Evolutionary conservation across 495 filamentous ascomycete species (phyloP), one percentile per base, ranked within the genome.

Genomic region (Bombardia bombarda): DNA sequence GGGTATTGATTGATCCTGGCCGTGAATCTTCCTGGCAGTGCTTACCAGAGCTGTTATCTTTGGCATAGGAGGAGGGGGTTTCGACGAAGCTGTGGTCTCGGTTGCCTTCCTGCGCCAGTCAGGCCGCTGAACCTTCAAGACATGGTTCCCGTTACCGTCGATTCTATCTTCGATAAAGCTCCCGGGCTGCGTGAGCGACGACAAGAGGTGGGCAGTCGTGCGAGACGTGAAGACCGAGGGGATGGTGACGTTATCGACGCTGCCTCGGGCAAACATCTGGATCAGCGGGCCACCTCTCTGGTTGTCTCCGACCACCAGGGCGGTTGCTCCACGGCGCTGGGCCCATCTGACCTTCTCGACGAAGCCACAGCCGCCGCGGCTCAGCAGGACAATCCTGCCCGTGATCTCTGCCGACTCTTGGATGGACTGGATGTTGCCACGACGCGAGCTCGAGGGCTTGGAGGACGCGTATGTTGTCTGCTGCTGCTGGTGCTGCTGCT

Each of bases 341-440:
- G 83, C 85, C 92, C 92, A 99, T 58, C 90, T 89, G 43, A 89
- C 87, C 62, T 99, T 99, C 53, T 97, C 90, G 30, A 96, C 65
- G 60, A 98, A 98, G 12, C 92, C 93, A 63, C 92, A 98, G 13
- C 92, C 92, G 22, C 92, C 92, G 28, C 92, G 79, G 52, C 86
- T 90, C 38, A 98, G 69, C 21, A 98, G 62, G 4, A 92, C 90
- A 37, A 97, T 77, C 53, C 93, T 97, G 41, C 92, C 92, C 20
- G 80, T 76, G 52, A 98, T 97, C 60, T 97, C 93, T 5, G 92
- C 90, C 40, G 80, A 81, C 64, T 96, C 90, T 63, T 98, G 92
- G 39, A 96, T 67, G 0, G 86, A 93, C 60, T 96, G 88, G 43
- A 96, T 96, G 60, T 96, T 90, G 26, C 90, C 90, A 65, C 96